Base-by-base conservation (phyloP, 371 early-diverging fungal genomes). In the Lichtheimia ramosa region DNA sequence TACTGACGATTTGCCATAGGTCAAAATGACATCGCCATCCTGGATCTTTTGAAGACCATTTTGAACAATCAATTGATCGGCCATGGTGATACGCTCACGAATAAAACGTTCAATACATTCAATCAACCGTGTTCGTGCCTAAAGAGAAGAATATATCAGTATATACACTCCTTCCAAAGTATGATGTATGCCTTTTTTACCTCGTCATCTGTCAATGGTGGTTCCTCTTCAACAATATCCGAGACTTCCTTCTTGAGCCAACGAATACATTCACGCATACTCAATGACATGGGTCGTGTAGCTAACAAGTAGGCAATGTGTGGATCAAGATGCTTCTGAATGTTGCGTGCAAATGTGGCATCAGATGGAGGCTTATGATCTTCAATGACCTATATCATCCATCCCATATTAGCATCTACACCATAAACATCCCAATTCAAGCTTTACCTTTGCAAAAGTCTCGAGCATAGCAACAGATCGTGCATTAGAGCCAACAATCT, bases 261-360 rank as follows among this genome's bases (percentile, higher is more conserved):
- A 56, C 97, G 87, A 63, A 98, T 95, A 40, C 96, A 95, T 48
- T 92, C 93, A 62, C 91, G 92, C 97, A 98, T 97, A 70, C 92
- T 90, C 24, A 95, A 85, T 15, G 95, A 89, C 85, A 97, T 85
- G n/a, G 94, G 90, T 49, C 89, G 79, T 34, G 86, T 86, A 49
- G 84, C 85, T 48, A 88, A 83, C 28, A 98, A 76, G 69, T 92
- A 97, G 53, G 87, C 91, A 62, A 97, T 93, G 64, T 97, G 96
- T 48, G 92, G 90, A 63, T 90, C 88, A 54, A 98, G 64, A 61
- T 95, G 84, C 27, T 87, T 84, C 51, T 84, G 89, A 65, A 98
- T 83, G 69, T 94, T 86, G 58, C 97, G 83, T 39, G 89, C 87
- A 48, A 98, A 83, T 0, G 93, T 83, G 0, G 85, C 89, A 60